Percentiles rank a stretch among this genome's conserved stretches.
Evolutionary conservation across 2,329 filamentous ascomycete species (phyloP).

Genomic region (Juglanconis oblonga): DNA sequence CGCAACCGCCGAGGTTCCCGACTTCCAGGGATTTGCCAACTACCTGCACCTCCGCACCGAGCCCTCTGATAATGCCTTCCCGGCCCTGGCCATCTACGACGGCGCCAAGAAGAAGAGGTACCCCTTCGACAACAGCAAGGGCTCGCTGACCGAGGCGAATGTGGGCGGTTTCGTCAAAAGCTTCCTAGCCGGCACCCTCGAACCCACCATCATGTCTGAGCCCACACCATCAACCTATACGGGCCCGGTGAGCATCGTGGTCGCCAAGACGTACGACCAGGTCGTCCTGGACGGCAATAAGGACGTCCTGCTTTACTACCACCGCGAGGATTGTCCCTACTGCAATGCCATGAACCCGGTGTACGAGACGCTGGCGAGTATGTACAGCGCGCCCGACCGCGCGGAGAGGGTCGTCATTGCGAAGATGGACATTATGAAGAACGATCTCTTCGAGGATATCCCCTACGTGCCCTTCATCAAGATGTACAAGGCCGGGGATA

Average conservation of each 20-base stretch:
- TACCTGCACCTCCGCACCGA: slow-evolving; percentile 97
- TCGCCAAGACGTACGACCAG: slow-evolving; percentile 90
- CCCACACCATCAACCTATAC: slow-evolving; percentile 91
- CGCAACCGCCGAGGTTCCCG: slow-evolving; percentile 91
- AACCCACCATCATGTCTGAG: slow-evolving; percentile 98
- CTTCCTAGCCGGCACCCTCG: slow-evolving; percentile 80
- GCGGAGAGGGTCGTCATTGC: slow-evolving; percentile 84
- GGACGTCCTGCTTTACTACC: slow-evolving; percentile 97
- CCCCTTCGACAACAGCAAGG: slow-evolving; percentile 80
- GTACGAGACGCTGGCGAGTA: slow-evolving; percentile 84
- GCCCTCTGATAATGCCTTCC: slow-evolving; percentile 65
- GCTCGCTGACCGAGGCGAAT: slow-evolving; percentile 67
- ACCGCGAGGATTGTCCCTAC: slow-evolving; percentile 98
- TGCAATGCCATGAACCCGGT: slow-evolving; percentile 97
- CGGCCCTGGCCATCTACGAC: slow-evolving; percentile 96
- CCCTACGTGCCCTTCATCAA: slow-evolving; percentile 99
- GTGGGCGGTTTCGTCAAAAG: slow-evolving; percentile 83
- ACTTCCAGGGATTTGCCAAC: slow-evolving; percentile 88
- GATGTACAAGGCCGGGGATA: slow-evolving; percentile 87
- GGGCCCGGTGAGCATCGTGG: slow-evolving; percentile 80
- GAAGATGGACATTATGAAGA: slow-evolving; percentile 94
- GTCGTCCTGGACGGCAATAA: slow-evolving; percentile 90
- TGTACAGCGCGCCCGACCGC: slow-evolving; percentile 75
- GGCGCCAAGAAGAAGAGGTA: slow-evolving; percentile 94
- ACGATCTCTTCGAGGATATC: slow-evolving; percentile 96